A percentile compares a stretch with the other conserved stretches of the same genome.
phyloP scores from a whole-genome alignment of 2,329 filamentous ascomycete genomes.

The Gyromitra esculenta region DNA sequence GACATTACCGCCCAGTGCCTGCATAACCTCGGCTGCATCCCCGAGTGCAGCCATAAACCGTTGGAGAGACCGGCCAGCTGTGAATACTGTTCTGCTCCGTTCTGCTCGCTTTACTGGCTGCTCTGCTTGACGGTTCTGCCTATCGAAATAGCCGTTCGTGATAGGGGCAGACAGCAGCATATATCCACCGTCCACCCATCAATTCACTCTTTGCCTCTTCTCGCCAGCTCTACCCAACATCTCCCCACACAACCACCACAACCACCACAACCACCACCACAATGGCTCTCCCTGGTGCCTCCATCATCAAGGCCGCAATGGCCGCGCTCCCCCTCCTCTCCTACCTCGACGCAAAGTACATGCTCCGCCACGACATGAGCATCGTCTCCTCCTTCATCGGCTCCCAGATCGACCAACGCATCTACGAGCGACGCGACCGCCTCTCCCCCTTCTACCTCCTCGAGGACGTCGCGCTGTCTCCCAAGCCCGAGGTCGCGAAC shows the following conservation, averaged over 20 bases:
- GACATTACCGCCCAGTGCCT: neutral
- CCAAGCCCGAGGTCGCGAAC: constrained; percentile 60
- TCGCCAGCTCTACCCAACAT: neutral
- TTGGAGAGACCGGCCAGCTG: neutral
- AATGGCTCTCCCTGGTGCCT: constrained; percentile 27
- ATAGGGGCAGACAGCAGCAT: too few relatives aligned
- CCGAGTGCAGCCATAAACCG: neutral
- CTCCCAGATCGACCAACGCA: constrained; percentile 46
- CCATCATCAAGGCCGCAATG: constrained; percentile 65
- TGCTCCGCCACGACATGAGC: constrained; percentile 72
- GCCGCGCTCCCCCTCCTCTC: constrained; percentile 74
- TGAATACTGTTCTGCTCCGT: too few relatives aligned
- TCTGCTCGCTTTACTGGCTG: too few relatives aligned
- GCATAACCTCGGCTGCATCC: neutral
- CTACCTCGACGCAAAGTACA: constrained; percentile 78
- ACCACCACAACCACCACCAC: neutral
- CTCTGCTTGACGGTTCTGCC: too few relatives aligned
- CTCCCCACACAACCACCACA: neutral
- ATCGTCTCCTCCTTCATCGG: constrained; percentile 69
- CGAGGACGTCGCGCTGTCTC: constrained; percentile 71
- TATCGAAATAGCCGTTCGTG: too few relatives aligned
- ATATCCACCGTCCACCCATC: neutral
- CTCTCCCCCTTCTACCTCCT: constrained; percentile 79
- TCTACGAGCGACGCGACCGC: constrained; percentile 68
- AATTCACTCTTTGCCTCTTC: neutral